Percentiles rank a stretch among this genome's conserved stretches.
These are phyloP conservation scores for Pulveroboletus sp. DNA, from an alignment of 768 basidiomycete genomes.

Conservation along the genomic window DNA sequence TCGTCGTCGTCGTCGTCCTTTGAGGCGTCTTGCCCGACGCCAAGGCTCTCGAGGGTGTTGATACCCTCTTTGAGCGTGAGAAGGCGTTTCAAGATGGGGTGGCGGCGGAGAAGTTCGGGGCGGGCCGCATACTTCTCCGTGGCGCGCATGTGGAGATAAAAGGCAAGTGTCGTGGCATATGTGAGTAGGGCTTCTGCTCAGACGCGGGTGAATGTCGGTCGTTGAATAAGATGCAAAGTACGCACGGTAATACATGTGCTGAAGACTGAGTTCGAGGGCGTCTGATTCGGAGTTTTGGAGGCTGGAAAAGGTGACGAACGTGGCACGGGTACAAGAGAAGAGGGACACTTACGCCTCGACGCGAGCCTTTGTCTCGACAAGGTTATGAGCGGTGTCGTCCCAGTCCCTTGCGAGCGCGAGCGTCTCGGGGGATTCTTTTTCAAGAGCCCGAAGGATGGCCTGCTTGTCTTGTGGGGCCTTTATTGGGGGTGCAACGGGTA, in stretches of 20 bases:
- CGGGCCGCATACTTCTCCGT: constrained; percentile 59
- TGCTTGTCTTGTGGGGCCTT: constrained; percentile 55
- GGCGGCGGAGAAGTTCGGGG: constrained; percentile 60
- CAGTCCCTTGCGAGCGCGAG: constrained; percentile 82
- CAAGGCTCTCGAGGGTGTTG: constrained; percentile 79
- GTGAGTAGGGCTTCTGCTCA: constrained; percentile 80
- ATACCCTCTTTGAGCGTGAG: constrained; percentile 82
- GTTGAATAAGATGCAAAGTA: constrained; percentile 9
- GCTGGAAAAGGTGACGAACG: constrained; percentile 33
- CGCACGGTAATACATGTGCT: constrained; percentile 89
- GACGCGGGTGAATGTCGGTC: background rate
- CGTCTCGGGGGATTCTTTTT: constrained; percentile 74
- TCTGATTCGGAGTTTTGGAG: constrained; percentile 47
- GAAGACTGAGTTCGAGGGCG: constrained; percentile 61
- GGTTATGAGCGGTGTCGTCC: constrained; percentile 61
- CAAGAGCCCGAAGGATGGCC: constrained; percentile 60
- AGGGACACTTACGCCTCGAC: constrained; percentile 50
- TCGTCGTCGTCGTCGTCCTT: constrained; percentile 47
- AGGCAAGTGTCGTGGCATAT: constrained; percentile 87
- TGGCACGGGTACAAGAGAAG: background rate
- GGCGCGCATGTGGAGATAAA: constrained; percentile 86
- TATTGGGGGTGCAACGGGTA: background rate
- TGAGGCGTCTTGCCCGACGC: constrained; percentile 56
- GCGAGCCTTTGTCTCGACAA: constrained; percentile 52
- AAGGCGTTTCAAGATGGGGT: constrained; percentile 74